Percentiles rank a stretch among this genome's conserved stretches.
Evolutionary conservation across 495 filamentous ascomycete genomes (phyloP).

Genomic region (Recurvomyces mirabilis): DNA sequence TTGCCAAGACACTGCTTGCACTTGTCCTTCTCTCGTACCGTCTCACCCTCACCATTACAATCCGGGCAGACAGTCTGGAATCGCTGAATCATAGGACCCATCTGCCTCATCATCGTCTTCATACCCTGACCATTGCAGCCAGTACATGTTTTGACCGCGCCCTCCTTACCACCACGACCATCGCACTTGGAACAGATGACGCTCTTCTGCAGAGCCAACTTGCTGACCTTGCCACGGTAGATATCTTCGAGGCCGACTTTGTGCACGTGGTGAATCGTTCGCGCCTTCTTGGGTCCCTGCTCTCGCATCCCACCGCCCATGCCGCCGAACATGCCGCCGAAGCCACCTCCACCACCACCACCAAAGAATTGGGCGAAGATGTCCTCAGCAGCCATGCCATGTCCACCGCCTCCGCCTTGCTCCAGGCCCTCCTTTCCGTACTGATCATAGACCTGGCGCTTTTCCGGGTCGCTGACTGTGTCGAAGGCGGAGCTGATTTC

Average conservation of each 20-base stretch:
- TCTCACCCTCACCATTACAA: slow-evolving; percentile 94
- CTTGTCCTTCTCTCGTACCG: slow-evolving; percentile 85
- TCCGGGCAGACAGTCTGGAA: slow-evolving; percentile 99
- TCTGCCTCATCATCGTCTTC: slow-evolving; percentile 99
- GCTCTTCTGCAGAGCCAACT: slow-evolving; percentile 91
- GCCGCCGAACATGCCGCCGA: slow-evolving; percentile 62
- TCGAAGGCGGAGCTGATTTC: slow-evolving; percentile 93
- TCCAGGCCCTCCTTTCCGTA: slow-evolving; percentile 95
- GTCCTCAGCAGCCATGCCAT: slow-evolving; percentile 92
- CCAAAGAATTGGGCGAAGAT: slow-evolving; percentile 98
- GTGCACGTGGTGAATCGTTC: slow-evolving; percentile 94
- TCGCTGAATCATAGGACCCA: slow-evolving; percentile 99
- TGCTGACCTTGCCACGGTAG: slow-evolving; percentile 95
- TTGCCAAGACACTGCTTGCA: slow-evolving; percentile 92
- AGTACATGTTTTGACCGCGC: slow-evolving; percentile 80
- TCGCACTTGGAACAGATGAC: slow-evolving; percentile 94
- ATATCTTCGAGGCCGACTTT: slow-evolving; percentile 97
- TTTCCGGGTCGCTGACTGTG: slow-evolving; percentile 80
- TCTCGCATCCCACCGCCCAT: slow-evolving; percentile 65
- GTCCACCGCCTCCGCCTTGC: slow-evolving; percentile 59
- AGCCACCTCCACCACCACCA: slow-evolving; percentile 51
- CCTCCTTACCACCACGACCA: slow-evolving; percentile 93
- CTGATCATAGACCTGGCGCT: slow-evolving; percentile 85
- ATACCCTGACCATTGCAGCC: slow-evolving; percentile 89
- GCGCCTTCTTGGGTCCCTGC: slow-evolving; percentile 80